Conservation (phyloP, 768 basidiomycete species). For the Phallus indusiatus region DNA sequence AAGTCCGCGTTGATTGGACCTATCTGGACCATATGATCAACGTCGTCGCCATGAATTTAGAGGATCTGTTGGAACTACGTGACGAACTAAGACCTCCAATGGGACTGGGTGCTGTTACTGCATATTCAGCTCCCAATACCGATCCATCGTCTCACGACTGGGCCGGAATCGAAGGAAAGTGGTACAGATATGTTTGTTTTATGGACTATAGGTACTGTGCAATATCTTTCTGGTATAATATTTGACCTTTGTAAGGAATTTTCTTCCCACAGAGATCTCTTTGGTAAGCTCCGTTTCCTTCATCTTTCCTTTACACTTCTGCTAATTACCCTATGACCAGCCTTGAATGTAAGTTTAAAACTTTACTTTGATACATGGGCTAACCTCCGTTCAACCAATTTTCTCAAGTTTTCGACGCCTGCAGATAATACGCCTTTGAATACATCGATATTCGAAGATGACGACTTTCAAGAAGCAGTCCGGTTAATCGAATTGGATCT, state of each 20-base stretch:
- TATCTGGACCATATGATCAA: constrained; percentile 53
- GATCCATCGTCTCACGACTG: constrained; percentile 39
- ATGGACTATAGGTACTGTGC: constrained; percentile 69
- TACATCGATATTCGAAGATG: constrained; percentile 42
- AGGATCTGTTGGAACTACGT: constrained; percentile 29
- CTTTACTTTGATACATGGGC: constrained; percentile 7
- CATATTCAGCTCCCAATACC: constrained; percentile 43
- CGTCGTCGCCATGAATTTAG: constrained; percentile 43
- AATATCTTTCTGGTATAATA: not conserved
- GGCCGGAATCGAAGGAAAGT: constrained; percentile 70
- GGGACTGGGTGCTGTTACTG: constrained; percentile 41
- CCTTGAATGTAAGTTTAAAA: constrained; percentile 20
- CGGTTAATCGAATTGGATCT: constrained; percentile 53
- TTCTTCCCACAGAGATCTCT: constrained; percentile 29
- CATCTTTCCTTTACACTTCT: not conserved
- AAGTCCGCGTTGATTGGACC: constrained; percentile 43
- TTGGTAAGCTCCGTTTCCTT: constrained; percentile 27
- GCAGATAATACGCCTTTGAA: constrained; percentile 27
- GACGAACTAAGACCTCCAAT: constrained; percentile 35
- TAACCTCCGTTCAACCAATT: not conserved
- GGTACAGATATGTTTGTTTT: constrained; percentile 66
- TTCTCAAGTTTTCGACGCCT: constrained; percentile 7
- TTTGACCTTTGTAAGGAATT: not conserved
- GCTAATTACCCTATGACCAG: constrained; percentile 10
- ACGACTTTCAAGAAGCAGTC: constrained; percentile 55